Conservation (phyloP, 1,284 basidiomycete genomes). For the Puccinia coronata region DNA sequence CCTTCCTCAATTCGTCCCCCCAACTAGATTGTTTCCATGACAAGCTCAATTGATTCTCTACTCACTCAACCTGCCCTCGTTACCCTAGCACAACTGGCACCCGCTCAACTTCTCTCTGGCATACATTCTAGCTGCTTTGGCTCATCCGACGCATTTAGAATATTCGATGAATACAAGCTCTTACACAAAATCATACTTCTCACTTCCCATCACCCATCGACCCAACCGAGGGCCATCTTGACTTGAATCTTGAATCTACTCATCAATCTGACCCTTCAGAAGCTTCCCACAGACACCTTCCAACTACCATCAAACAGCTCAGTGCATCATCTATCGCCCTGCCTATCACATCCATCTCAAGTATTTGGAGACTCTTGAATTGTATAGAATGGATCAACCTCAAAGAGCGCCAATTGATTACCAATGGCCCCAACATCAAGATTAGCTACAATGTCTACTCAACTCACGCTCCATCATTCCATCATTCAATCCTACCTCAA, state of each 20-base stretch:
- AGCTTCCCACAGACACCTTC: not conserved
- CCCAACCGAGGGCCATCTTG: not conserved
- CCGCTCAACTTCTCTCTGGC: constrained; percentile 34
- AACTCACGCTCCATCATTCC: not conserved
- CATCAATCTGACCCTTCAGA: not conserved
- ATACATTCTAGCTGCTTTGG: constrained; percentile 27
- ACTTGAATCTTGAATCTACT: not conserved
- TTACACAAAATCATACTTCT: not conserved
- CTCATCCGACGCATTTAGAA: constrained; percentile 32
- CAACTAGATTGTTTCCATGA: constrained; percentile 28
- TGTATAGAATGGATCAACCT: constrained; percentile 47
- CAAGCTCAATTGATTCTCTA: constrained; percentile 38
- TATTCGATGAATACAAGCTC: constrained; percentile 20
- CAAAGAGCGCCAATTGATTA: constrained; percentile 24
- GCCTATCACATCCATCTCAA: constrained; percentile 47
- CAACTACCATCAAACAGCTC: constrained; percentile 46
- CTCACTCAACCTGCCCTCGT: constrained; percentile 41
- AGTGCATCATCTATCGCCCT: constrained; percentile 46
- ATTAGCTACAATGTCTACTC: constrained; percentile 10
- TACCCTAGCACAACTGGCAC: constrained; percentile 34
- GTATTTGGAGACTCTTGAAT: constrained; percentile 43
- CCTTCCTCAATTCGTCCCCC: not conserved
- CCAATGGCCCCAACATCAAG: constrained; percentile 1
- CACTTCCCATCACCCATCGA: too few species aligned
- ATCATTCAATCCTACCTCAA: not conserved